Percentiles rank a stretch among this genome's conserved stretches.
Evolutionary conservation across 192 early-diverging fungal species (phyloP).

Genomic region (Diversispora epigaea): DNA sequence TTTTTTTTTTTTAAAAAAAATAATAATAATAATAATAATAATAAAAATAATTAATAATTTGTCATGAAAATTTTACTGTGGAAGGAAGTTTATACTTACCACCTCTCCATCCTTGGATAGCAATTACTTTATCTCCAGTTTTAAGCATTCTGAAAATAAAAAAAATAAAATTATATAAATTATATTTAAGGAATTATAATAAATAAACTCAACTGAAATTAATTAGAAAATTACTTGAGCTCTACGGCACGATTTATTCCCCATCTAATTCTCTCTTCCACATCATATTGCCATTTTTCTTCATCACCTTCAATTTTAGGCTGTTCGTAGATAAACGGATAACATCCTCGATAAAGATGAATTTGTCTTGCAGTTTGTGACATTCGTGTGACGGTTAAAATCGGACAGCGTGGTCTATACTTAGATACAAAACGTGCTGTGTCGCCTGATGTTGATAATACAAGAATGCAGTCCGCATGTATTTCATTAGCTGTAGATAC

Average conservation of each 20-base stretch:
- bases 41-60: background rate
- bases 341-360: constrained; percentile 80
- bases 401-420: constrained; percentile 89
- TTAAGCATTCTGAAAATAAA: constrained; percentile 56
- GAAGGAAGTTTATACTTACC: constrained; percentile 37
- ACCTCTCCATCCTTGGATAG: constrained; percentile 82
- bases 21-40: background rate
- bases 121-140: constrained; percentile 69
- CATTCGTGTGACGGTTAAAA: constrained; percentile 88
- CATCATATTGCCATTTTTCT: constrained; percentile 80
- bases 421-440: constrained; percentile 90
- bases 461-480: constrained; percentile 85
- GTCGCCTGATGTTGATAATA: constrained; percentile 85
- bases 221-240: constrained; percentile 41
- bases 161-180: background rate
- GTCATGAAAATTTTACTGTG: background rate
- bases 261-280: constrained; percentile 74
- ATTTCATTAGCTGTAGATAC: constrained; percentile 81
- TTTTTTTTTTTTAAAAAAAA: background rate
- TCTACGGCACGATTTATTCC: constrained; percentile 74
- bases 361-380: constrained; percentile 70
- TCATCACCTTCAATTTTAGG: constrained; percentile 40
- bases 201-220: background rate
- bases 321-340: constrained; percentile 70
- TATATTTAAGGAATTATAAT: background rate